A percentile compares a stretch with the other conserved stretches of the same genome.
phyloP scores from a whole-genome alignment of 441 rosid genomes.

The Corymbia calophylla region DNA sequence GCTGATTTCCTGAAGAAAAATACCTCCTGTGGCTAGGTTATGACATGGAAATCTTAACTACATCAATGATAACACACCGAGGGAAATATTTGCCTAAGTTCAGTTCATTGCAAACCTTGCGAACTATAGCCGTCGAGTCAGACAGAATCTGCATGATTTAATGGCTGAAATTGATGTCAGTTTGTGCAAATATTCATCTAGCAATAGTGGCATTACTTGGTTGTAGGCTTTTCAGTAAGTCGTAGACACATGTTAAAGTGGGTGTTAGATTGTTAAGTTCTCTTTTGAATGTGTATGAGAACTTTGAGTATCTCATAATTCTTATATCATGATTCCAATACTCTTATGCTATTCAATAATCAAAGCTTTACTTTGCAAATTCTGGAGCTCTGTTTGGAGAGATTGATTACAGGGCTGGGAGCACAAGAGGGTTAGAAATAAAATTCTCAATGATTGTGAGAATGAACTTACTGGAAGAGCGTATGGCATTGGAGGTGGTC shows the following conservation, averaged over 20 bases:
- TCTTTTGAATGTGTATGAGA: neutral
- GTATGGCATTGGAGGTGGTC: neutral
- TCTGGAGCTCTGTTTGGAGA: neutral
- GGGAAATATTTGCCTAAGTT: neutral
- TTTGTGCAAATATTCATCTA: neutral
- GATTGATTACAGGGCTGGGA: neutral
- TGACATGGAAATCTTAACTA: neutral
- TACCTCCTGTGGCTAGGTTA: neutral
- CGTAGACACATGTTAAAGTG: neutral
- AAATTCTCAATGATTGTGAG: neutral
- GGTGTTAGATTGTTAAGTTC: neutral
- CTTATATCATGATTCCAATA: neutral
- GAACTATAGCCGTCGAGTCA: neutral
- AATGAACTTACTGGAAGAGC: neutral
- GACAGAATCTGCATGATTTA: neutral
- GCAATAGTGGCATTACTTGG: neutral
- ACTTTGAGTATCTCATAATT: neutral
- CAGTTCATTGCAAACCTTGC: neutral
- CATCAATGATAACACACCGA: neutral
- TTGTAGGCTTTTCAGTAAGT: neutral
- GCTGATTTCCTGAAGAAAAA: neutral
- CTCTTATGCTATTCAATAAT: neutral
- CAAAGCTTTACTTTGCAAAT: neutral
- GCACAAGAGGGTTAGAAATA: neutral
- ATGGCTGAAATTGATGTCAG: neutral